Conservation (phyloP, 805 yeast genomes). For the Millerozyma acaciae region DNA sequence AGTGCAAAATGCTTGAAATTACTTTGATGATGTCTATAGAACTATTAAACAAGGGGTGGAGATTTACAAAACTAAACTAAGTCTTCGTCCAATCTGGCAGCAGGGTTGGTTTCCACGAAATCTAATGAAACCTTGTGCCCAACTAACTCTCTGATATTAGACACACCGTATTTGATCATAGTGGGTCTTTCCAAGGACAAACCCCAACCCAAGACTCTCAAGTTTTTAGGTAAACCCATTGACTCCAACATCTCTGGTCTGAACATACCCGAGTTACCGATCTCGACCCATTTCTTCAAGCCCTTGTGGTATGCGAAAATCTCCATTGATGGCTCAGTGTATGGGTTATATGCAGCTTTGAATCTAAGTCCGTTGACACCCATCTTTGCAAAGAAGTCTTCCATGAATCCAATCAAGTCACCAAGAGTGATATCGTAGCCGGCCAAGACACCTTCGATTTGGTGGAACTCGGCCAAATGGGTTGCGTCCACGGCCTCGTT, state of each 20-base stretch:
- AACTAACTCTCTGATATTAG: constrained; percentile 91
- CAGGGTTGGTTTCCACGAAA: constrained; percentile 93
- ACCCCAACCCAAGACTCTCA: constrained; percentile 97
- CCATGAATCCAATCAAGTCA: constrained; percentile 97
- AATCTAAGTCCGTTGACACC: constrained; percentile 94
- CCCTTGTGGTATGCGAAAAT: constrained; percentile 96
- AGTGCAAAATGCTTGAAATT: too few species aligned
- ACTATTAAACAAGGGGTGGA: too few species aligned
- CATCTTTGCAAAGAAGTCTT: constrained; percentile 93
- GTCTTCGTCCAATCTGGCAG: constrained; percentile 83
- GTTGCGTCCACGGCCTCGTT: constrained; percentile 99
- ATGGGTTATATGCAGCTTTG: constrained; percentile 98
- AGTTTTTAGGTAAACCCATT: constrained; percentile 93
- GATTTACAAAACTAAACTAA: constrained; percentile 26
- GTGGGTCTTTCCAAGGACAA: constrained; percentile 97
- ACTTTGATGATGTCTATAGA: too few species aligned
- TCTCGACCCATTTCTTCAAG: constrained; percentile 95
- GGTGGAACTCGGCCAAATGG: constrained; percentile 98
- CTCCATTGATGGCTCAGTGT: constrained; percentile 98
- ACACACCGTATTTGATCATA: constrained; percentile 95
- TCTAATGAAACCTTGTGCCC: constrained; percentile 96
- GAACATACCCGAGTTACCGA: constrained; percentile 99
- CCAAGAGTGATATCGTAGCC: constrained; percentile 94
- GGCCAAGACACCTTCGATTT: constrained; percentile 98
- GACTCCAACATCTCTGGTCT: constrained; percentile 99